phyloP scores from a whole-genome alignment of 179 eudicot species.

The Drosera spatulata region DNA sequence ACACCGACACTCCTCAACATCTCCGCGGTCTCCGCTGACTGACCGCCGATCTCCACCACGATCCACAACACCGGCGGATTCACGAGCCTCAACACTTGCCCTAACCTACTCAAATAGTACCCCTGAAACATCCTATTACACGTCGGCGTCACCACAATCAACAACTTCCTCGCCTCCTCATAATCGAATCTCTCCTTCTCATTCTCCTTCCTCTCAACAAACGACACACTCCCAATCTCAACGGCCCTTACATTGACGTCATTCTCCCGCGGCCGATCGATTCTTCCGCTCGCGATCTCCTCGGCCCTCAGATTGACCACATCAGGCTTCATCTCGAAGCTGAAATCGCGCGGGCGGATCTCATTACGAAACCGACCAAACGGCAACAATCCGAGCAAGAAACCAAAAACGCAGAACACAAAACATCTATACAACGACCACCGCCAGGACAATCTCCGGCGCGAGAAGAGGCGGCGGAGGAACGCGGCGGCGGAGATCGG shows the following conservation, averaged over 20 bases:
- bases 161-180: conserved; percentile 25
- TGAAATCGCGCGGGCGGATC: conserved; percentile 27
- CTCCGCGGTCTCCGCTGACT: conserved; percentile 60
- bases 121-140: conserved; percentile 66
- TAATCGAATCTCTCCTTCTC: conserved; percentile 25
- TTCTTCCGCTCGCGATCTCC: conserved; percentile 6
- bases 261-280: conserved; percentile 8
- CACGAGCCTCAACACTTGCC: conserved; percentile 62
- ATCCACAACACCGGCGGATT: conserved; percentile 76
- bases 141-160: conserved; percentile 83
- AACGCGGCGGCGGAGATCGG: conserved; percentile 15
- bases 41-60: conserved; percentile 73
- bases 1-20: conserved; percentile 63
- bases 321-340: conserved; percentile 29
- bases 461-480: neutral
- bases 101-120: conserved; percentile 65
- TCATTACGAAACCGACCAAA: conserved; percentile 34
- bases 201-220: conserved; percentile 5
- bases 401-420: conserved; percentile 49
- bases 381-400: conserved; percentile 56
- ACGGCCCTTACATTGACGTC: neutral
- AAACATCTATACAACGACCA: conserved; percentile 42
- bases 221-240: conserved; percentile 5
- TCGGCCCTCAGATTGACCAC: conserved; percentile 13
- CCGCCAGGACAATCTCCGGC: conserved; percentile 23